A percentile compares a stretch with the other conserved stretches of the same genome.
Conservation (phyloP, 2,329 filamentous ascomycete species). For the Diaporthe eres region DNA sequence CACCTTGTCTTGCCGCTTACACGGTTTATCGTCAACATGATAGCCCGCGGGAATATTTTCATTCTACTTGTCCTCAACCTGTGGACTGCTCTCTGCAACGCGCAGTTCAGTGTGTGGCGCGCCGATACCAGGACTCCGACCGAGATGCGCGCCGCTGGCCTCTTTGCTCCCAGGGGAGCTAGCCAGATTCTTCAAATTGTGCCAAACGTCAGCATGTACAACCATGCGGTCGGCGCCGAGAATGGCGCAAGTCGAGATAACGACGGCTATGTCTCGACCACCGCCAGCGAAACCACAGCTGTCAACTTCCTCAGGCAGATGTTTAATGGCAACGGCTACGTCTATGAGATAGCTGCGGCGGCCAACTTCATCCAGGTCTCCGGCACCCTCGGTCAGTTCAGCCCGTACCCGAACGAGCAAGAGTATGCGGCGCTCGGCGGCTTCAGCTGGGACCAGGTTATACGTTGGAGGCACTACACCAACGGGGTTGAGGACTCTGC, state of each 20-base stretch:
- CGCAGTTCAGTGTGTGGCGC: slow-evolving; percentile 12
- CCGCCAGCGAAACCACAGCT: slow-evolving; percentile 8
- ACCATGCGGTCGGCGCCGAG: background rate
- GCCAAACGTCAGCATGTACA: slow-evolving; percentile 17
- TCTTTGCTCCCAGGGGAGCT: slow-evolving; percentile 9
- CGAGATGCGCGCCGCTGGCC: slow-evolving; percentile 16
- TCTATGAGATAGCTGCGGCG: slow-evolving; percentile 18
- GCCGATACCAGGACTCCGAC: slow-evolving; percentile 14
- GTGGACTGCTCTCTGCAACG: slow-evolving; percentile 9
- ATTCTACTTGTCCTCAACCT: background rate
- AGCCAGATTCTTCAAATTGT: background rate
- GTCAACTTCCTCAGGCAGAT: slow-evolving; percentile 3
- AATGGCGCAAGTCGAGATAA: slow-evolving; percentile 2
- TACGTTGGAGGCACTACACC: slow-evolving; percentile 18
- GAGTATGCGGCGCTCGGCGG: slow-evolving; percentile 22
- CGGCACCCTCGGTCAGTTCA: slow-evolving; percentile 13
- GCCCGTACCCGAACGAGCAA: slow-evolving; percentile 9
- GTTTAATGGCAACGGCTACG: slow-evolving; percentile 5
- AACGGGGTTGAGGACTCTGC: background rate
- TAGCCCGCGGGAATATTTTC: background rate
- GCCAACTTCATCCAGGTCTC: slow-evolving; percentile 28
- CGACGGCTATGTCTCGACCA: slow-evolving; percentile 24
- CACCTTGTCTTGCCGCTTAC: background rate
- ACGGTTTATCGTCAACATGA: background rate
- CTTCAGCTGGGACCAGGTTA: slow-evolving; percentile 26